Base-by-base conservation (phyloP, 2,329 filamentous ascomycete genomes). In the Exserohilum rostratum region DNA sequence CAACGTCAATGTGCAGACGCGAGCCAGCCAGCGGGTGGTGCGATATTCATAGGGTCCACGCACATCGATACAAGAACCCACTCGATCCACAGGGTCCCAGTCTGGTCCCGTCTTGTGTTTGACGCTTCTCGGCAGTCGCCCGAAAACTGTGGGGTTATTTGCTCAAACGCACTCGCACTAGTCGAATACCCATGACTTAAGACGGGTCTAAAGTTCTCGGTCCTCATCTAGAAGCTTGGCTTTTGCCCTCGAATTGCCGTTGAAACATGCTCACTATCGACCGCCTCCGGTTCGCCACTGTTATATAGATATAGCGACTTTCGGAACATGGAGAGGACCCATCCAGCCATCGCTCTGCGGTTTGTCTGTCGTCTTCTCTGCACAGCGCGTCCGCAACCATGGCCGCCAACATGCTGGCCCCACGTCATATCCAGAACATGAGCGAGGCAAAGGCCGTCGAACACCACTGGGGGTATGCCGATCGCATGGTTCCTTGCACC, bases 391-490 rank as follows among this genome's bases (percentile, higher is more conserved):
- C 25, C 42, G 53, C 57, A 46, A 47, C 37, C 46, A 67, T 68
- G 65, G 65, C 60, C 59, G 39, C 43, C 57, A 55, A 60, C 17
- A 46, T 64, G 48, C 50, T 67, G 52, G 46, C 58, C 11, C 50
- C 66, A n/a, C 64, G 62, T 35, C 67, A 70, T 46, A 82, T 82
- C 56, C 80, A 83, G 62, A 75, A 83, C 50, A 62, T 69, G 55
- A 75, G 66, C 64, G 74, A 76, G 27, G 78, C 75, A 27, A 51
- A 58, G 5, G 54, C 55, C 12, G 49, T 80, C 18, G 75, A 78
- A 62, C 75, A 74, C 43, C 82, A 86, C 62, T 87, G 84, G 84
- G 85, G 82, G 0, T 87, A 87, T 64, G 73, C 77, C 2, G 75
- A 77, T 47, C 79, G 84, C 17, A 76, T 80, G 1, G 46, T 85